Percentiles rank a stretch among this genome's conserved stretches.
Evolutionary conservation across 495 filamentous ascomycete species (phyloP).

Genomic region (Podospora fimiseda): DNA sequence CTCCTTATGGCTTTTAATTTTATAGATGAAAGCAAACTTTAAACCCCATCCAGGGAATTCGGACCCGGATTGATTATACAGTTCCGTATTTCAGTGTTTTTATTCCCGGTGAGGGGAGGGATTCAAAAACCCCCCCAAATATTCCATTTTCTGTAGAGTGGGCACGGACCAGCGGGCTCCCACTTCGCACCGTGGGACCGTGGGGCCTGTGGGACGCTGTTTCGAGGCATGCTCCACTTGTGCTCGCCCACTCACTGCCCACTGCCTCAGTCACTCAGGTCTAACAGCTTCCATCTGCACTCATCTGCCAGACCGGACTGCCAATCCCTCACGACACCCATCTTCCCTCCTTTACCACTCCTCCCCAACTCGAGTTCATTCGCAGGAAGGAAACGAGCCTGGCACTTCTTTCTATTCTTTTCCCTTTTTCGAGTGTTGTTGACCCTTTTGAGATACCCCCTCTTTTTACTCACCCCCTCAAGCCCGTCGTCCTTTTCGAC

Average conservation of each 20-base stretch:
- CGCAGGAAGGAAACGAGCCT: conserved; percentile 32
- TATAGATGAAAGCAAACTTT: too few relatives aligned
- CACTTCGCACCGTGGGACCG: conserved; percentile 1
- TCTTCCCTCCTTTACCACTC: conserved; percentile 33
- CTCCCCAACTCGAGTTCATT: conserved; percentile 18
- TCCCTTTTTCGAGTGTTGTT: conserved; percentile 20
- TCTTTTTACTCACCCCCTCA: conserved; percentile 19
- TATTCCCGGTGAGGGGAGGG: background rate
- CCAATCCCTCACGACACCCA: conserved; percentile 28
- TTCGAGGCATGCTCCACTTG: background rate
- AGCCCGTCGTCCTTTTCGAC: conserved; percentile 6
- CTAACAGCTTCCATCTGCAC: conserved; percentile 22
- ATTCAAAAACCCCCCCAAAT: background rate
- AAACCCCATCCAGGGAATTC: too few relatives aligned
- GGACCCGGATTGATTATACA: too few relatives aligned
- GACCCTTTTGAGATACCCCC: conserved; percentile 26
- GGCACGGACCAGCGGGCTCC: conserved; percentile 16
- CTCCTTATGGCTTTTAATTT: too few relatives aligned
- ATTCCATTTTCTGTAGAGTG: background rate
- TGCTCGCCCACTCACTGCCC: conserved; percentile 11
- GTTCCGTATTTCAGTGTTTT: background rate
- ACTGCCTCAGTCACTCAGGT: too few relatives aligned
- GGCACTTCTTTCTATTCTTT: conserved; percentile 28
- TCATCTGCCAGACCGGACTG: background rate
- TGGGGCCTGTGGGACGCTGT: background rate